Evolutionary conservation across 2,329 filamentous ascomycete species (phyloP), one percentile per base, ranked within the genome.

Genomic region (Monosporascus ibericus): DNA sequence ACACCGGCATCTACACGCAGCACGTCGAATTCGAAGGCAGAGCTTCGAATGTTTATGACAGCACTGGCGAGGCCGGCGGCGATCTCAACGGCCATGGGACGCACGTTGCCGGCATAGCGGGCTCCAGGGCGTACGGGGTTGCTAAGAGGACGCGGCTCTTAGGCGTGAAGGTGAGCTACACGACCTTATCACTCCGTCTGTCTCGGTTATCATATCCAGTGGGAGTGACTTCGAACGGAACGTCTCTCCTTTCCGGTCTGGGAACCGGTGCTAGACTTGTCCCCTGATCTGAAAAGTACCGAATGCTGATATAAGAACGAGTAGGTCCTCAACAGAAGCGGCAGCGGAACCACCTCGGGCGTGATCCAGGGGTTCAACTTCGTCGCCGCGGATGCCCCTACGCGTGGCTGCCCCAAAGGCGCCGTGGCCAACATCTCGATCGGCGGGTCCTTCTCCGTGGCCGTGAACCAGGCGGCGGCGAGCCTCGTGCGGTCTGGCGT

Each of bases 391-490:
- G 70, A 78, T 63, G 75, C 76, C 53, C 58, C 67, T 30, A 64
- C 63, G 44, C 65, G 67, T 6, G 48, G 52, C 18, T 74, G 75
- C 25, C 63, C 66, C 46, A 64, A 58, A 24, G 70, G 70, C 17
- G 70, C 78, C 11, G 79, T 82, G 34, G 72, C 81, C 54, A 79
- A 73, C 68, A 74, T 84, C 73, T 81, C 77, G 22, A 72, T 84
- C 3, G 79, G 79, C 11, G 77, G 76, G 1, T 50, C 61, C 22
- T 66, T 63, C 52, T 77, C 75, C 1, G 55, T 64, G 2, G 70
- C 78, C 44, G 68, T 81, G 59, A 81, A 82, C 70, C 58, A 59
- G 18, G 77, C 77, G 40, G 71, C 82, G 30, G 69, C 74, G 18
- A 67, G 62, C 38, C 75, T 78, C 30, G 75, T 73, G 58, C 59